phyloP scores from a whole-genome alignment of 2,329 filamentous ascomycete genomes.

The Nothopassalora personata region DNA sequence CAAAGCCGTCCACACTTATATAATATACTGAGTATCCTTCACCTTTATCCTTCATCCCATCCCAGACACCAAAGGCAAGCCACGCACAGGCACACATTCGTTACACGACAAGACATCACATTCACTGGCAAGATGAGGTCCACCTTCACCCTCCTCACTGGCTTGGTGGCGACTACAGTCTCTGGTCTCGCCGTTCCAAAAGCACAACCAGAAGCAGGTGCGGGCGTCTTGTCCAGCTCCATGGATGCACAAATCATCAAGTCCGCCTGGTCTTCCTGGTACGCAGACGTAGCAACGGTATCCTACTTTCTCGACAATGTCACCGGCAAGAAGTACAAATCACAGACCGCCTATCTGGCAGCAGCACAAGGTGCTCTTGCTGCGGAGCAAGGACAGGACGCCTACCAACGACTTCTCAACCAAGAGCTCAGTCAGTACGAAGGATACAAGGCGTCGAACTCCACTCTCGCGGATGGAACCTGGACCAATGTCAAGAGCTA shows the following conservation, averaged over 20 bases:
- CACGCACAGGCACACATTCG: neutral
- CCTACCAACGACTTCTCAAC: neutral
- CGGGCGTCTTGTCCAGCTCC: neutral
- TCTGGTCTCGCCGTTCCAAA: constrained; percentile 5
- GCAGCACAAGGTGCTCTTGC: neutral
- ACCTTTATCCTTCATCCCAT: neutral
- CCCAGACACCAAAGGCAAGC: neutral
- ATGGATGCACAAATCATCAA: constrained; percentile 9
- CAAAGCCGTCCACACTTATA: too few species aligned
- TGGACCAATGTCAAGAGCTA: constrained; percentile 6
- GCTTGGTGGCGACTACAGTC: constrained; percentile 6
- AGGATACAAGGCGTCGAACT: constrained; percentile 5
- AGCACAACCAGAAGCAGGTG: constrained; percentile 2
- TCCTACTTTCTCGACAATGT: constrained; percentile 9
- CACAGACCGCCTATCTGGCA: neutral
- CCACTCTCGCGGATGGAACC: constrained; percentile 5
- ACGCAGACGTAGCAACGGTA: constrained; percentile 3
- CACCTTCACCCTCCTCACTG: constrained; percentile 1
- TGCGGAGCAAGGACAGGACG: neutral
- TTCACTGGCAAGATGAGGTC: constrained; percentile 6
- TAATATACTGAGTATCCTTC: too few species aligned
- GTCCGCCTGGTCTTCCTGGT: constrained; percentile 4
- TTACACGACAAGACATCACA: neutral
- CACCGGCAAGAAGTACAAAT: neutral
- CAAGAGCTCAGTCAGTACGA: constrained; percentile 3